A percentile compares a stretch with the other conserved stretches of the same genome.
Evolutionary conservation across 805 yeast species (phyloP).

Genomic region (Yarrowia sp.): DNA sequence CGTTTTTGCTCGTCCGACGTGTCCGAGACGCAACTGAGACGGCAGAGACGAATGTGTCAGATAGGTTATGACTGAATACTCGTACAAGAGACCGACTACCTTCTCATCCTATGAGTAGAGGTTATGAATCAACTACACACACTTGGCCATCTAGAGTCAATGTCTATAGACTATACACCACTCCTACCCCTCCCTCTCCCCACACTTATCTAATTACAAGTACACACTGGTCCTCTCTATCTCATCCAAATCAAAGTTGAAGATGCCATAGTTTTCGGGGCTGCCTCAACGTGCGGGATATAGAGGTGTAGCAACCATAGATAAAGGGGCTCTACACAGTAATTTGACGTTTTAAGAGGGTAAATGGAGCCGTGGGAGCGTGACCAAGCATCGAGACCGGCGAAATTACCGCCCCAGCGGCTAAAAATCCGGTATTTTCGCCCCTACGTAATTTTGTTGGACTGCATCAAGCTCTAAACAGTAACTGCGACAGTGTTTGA

Average conservation of each 20-base stretch:
- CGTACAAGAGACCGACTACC: too few species aligned
- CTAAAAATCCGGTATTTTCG: not conserved
- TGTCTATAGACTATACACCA: too few species aligned
- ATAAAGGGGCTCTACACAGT: not conserved
- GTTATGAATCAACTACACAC: not conserved
- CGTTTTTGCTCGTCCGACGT: slow-evolving; percentile 15
- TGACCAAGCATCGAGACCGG: too few species aligned
- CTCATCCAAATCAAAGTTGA: slow-evolving; percentile 10
- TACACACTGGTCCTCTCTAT: too few species aligned
- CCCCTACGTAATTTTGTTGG: slow-evolving; percentile 1
- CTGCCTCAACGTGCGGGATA: slow-evolving; percentile 13
- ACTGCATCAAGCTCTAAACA: slow-evolving; percentile 11
- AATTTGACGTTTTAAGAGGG: not conserved
- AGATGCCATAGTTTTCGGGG: not conserved
- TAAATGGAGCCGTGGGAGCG: not conserved
- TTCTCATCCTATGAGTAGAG: not conserved
- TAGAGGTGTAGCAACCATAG: slow-evolving; percentile 18
- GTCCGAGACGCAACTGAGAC: not conserved
- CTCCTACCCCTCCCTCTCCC: not conserved
- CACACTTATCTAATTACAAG: too few species aligned
- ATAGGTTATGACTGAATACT: too few species aligned
- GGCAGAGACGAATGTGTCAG: too few species aligned
- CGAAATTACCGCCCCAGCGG: too few species aligned
- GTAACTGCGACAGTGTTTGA: too few species aligned
- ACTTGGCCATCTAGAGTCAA: too few species aligned